Percentiles rank a stretch among this genome's conserved stretches.
Conservation (phyloP, 805 yeast species). For the Millerozyma acaciae region DNA sequence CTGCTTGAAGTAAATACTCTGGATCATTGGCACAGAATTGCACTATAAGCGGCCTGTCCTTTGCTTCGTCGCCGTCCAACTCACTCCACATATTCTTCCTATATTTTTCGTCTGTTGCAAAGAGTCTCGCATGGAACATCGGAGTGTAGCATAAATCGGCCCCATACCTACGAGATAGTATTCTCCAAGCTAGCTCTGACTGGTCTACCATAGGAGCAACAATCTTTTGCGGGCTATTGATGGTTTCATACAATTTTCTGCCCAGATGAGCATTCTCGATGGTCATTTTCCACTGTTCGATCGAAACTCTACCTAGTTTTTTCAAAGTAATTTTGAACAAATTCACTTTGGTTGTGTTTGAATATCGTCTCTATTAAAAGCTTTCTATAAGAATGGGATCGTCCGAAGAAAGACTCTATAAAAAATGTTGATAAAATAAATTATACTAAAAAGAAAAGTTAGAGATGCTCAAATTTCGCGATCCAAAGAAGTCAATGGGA, state of each 20-base stretch:
- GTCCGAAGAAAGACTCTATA: no score
- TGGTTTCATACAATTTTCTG: conserved; percentile 61
- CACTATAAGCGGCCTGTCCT: conserved; percentile 84
- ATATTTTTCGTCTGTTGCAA: conserved; percentile 81
- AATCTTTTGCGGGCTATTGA: conserved; percentile 76
- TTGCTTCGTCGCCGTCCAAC: conserved; percentile 63
- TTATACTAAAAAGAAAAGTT: no score
- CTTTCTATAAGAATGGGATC: no score
- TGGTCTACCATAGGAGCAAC: conserved; percentile 99
- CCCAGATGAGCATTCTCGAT: conserved; percentile 19
- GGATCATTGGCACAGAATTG: conserved; percentile 98
- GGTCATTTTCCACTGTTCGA: no score
- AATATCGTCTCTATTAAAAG: no score
- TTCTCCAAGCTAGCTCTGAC: conserved; percentile 92
- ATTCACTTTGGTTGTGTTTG: no score
- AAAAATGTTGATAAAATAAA: no score
- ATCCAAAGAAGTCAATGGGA: no score
- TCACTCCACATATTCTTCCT: conserved; percentile 67
- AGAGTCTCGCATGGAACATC: conserved; percentile 90
- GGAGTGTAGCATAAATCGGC: conserved; percentile 95
- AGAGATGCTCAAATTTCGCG: no score
- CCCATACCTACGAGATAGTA: conserved; percentile 80
- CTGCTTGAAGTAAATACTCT: conserved; percentile 76
- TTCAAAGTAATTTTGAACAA: no score
- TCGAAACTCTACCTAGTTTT: no score